Evolutionary conservation across 1,284 basidiomycete genomes (phyloP), one percentile per base, ranked within the genome.

Genomic region (Vanrija sp.): DNA sequence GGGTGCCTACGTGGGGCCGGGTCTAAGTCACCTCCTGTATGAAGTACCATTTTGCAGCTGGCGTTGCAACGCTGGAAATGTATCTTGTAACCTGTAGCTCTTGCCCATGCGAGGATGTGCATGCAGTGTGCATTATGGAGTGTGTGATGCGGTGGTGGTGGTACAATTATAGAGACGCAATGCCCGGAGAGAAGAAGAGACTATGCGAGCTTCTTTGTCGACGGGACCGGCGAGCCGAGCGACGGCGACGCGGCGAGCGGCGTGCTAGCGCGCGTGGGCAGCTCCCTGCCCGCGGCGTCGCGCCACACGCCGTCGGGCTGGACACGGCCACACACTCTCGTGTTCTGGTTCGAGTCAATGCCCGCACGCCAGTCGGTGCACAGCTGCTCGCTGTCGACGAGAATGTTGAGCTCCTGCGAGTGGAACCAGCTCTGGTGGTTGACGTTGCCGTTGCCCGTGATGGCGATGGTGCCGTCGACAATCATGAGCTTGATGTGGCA

Each of bases 351-450:
- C 16, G 81, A 71, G 43, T 80, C 69, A 36, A 88, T 75, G 4
- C 80, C 81, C 45, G 79, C 77, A 62, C 81, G 77, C 84, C 84
- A 86, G 58, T 84, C 83, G 43, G 65, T 58, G 44, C 83, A 83
- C 47, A 86, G 78, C 35, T 76, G 69, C 4, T 77, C n/a, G 1
- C 79, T 82, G 68, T 88, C 87, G 44, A 88, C 76, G 77, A 88
- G 80, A 49, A 87, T 77, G 65, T 88, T 87, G 65, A 84, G 80
- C 66, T 88, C 86, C 62, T 86, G 84, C 39, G 83, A 84, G 72
- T 88, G 87, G 76, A 80, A 87, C 85, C 86, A 88, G 9, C 81
- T 83, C 66, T 85, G 84, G 6, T 82, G 82, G 61, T 85, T 84
- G 15, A 46, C 45, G 51, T 72, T 71, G n/a, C 70, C 69, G 53